Percentiles rank a stretch among this genome's conserved stretches.
Evolutionary conservation across 192 early-diverging fungal species (phyloP).

Genomic region (Thoreauomyces humboldtii): DNA sequence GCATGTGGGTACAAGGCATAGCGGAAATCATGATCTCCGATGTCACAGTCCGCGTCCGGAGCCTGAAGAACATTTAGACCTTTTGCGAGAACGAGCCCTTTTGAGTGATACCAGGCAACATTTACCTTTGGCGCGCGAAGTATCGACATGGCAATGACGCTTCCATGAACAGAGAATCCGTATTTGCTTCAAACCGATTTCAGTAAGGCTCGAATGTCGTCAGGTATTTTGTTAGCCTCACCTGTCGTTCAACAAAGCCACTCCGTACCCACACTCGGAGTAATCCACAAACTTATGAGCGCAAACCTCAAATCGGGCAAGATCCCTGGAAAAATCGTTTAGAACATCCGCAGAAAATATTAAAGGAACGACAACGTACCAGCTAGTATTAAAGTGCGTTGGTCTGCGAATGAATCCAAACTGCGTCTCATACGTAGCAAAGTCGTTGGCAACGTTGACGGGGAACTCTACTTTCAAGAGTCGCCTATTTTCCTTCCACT

Average conservation of each 20-base stretch:
- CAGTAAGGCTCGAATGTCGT: not conserved
- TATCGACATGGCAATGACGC: constrained; percentile 79
- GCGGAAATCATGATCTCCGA: constrained; percentile 72
- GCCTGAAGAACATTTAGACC: no score
- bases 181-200: constrained; percentile 67
- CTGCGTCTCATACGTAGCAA: constrained; percentile 93
- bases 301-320: constrained; percentile 94
- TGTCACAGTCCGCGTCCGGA: constrained; percentile 66
- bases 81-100: no score
- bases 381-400: constrained; percentile 92
- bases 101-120: no score
- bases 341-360: not conserved
- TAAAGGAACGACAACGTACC: constrained; percentile 55
- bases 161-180: constrained; percentile 81
- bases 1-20: constrained; percentile 91
- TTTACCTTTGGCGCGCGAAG: constrained; percentile 82
- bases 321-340: constrained; percentile 44
- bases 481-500: constrained; percentile 90
- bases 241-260: constrained; percentile 88
- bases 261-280: constrained; percentile 94
- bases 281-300: constrained; percentile 96
- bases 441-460: constrained; percentile 78
- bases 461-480: constrained; percentile 92
- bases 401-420: constrained; percentile 89
- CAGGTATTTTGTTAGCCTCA: not conserved